Evolutionary conservation across 2,329 filamentous ascomycete species (phyloP), one percentile per base, ranked within the genome.

Genomic region (Atkinsonella texensis): DNA sequence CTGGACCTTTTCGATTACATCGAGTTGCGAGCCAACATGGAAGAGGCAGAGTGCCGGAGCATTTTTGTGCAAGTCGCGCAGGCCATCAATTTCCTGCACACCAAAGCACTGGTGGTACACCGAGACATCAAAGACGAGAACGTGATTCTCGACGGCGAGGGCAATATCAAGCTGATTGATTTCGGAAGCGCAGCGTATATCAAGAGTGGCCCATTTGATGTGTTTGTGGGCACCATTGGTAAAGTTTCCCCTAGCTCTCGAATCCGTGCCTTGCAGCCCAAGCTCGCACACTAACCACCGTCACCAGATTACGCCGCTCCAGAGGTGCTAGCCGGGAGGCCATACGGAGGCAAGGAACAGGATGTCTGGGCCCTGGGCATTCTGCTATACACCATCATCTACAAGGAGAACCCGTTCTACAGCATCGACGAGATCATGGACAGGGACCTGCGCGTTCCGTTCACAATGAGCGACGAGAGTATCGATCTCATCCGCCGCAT

Each of bases 1-100:
- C 97, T 98, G 90, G 93, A 98, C 66, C 77, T 98, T 2, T 98
- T 98, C 63, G 93, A 98, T 69, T 98, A 98, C 67, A 98, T 98
- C 58, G 93, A 98, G 68, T 77, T 98, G 50, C 84, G 91, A 28
- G 84, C 89, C 45, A 96, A 91, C 62, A 98, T 98, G 93, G 89
- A 95, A 50, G 93, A 98, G 70, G 75, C 79, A 8, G 93, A 98
- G 66, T 95, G 89, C 64, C 81, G 89, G 50, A 95, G 87, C 69
- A 98, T 98, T 55, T 98, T 98, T 66, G 80, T 87, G 28, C 93
- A 98, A 68, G 91, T 97, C 11, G 89, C 88, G 10, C 80, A 84
- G 62, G 93, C 93, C 7, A 77, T 98, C 46, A 85, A 94, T 58
- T 93, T 97, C 70, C 72, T 98, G 42, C 93, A 98, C 64, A 89